Conservation (phyloP, 192 early-diverging fungal species). For the Powellomyces hirtus region DNA sequence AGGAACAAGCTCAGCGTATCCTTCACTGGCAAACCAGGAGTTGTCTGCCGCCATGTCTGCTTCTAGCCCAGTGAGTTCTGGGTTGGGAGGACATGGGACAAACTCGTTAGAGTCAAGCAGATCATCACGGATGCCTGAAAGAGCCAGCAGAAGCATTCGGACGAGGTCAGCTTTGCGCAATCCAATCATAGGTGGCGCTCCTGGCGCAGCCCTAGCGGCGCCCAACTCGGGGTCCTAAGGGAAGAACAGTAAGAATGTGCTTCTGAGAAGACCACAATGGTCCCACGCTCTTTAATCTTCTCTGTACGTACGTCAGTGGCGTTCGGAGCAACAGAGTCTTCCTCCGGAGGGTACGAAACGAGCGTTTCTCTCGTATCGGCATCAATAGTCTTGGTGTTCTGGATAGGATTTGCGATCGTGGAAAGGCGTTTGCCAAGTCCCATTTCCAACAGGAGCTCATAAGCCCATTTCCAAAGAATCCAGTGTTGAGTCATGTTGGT, state of each 20-base stretch:
- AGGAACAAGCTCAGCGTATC: slow-evolving; percentile 35
- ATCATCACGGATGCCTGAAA: slow-evolving; percentile 38
- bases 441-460: slow-evolving; percentile 44
- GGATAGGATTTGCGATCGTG: slow-evolving; percentile 38
- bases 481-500: slow-evolving; percentile 29
- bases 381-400: slow-evolving; percentile 24
- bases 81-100: slow-evolving; percentile 8
- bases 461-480: slow-evolving; percentile 47
- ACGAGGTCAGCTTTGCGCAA: slow-evolving; percentile 45
- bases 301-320: not conserved
- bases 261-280: not conserved
- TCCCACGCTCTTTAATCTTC: not conserved
- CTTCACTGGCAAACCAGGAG: slow-evolving; percentile 43
- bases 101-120: slow-evolving; percentile 30
- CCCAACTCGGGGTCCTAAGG: slow-evolving; percentile 15
- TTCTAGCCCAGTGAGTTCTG: not conserved
- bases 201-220: not conserved
- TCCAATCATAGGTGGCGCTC: slow-evolving; percentile 44
- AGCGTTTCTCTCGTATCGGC: slow-evolving; percentile 31
- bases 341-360: slow-evolving; percentile 33
- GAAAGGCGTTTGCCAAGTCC: slow-evolving; percentile 39
- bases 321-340: not conserved
- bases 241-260: not conserved
- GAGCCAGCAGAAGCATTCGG: slow-evolving; percentile 44
- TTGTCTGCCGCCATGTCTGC: slow-evolving; percentile 39